Evolutionary conservation across 768 basidiomycete species (phyloP), one percentile per base, ranked within the genome.

Genomic region (Lentinula raphanica): DNA sequence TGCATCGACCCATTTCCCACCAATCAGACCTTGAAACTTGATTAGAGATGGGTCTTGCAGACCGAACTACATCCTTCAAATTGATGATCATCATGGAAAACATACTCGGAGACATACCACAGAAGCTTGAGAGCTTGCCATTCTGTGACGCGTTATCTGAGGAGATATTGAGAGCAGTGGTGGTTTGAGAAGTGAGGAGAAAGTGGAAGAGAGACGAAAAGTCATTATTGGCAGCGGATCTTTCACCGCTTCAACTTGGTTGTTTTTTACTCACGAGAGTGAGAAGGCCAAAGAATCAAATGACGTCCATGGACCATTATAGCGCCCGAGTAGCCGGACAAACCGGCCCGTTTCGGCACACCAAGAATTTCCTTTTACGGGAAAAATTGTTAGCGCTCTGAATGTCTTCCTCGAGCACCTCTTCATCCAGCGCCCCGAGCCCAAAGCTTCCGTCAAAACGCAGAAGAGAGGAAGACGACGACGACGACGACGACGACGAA

Each of bases 1-100:
- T n/a, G 91, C 86, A 61, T 90, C 85, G 2, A 92, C 75, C 90
- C 92, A 94, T 70, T 94, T 83, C 0, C 94, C 95, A 66, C 86
- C 82, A 68, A 98, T 90, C 59, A 87, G 80, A 0, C 80, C 91
- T 72, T 92, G 84, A 27, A 82, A 82, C 64, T 85, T 87, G 66
- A 95, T 76, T 58, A 98, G 71, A 5, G 81, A 79, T 0, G 86
- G 68, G 66, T 98, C 94, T 66, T 87, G 89, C 60, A 98, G 77
- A 35, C 84, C 86, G 70, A 87, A 86, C 87, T 88, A 58, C 13
- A 23, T 5, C 23, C 6, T 45, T 25, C 25, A 29, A n/a, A 27
- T 56, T 19, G 46, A 46, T 19, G 19, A 42, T 21, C 27, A n/a
- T 32, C 36, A 17, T 7, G 1, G n/a, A 46, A 29, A 23, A 46